Evolutionary conservation across 345 rosid species (phyloP), one percentile per base, ranked within the genome.

Genomic region (Isatis tinctoria): DNA sequence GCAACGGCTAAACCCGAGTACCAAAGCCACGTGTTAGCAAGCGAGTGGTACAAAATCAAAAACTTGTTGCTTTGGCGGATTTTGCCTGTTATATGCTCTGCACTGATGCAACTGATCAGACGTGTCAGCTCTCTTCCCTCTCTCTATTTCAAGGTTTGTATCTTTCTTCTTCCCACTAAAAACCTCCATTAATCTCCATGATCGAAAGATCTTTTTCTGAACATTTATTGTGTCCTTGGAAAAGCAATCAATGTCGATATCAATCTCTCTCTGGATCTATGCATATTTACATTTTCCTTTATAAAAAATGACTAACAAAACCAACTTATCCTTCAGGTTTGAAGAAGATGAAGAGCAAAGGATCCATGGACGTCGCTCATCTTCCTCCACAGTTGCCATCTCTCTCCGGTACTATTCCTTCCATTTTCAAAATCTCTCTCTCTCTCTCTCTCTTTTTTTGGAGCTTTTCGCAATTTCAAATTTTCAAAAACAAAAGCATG

Each of bases 51-150:
- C 27, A 53, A 69, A 68, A 69, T 61, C 20, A 62, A 69, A 69
- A 32, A 37, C 67, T 49, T 61, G 49, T 69, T 14, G 69, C 62
- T 20, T 49, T 51, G 74, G 73, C 68, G 48, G 62, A 75, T 60
- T 75, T 67, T 75, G 74, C 79, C 69, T 68, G 69, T 59, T 67
- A 49, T 61, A 75, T 68, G 64, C 69, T 69, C 79, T 75, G 69
- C 57, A 61, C 69, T 52, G 74, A 52, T 41, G 8, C 74, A 52
- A 53, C 48, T 53, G 58, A 69, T 26, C 74, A 75, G 51, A 69
- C 59, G 69, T 75, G 79, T 68, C 79, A 75, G 74, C 64, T 60
- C 40, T 24, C 79, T 61, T 68, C 62, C 40, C 67, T 68, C 63
- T 68, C 67, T 26, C 58, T 74, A 17, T 60, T 75, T 60, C 78